Conservation (phyloP, 2,329 filamentous ascomycete genomes). For the Fusarium abutilonis region DNA sequence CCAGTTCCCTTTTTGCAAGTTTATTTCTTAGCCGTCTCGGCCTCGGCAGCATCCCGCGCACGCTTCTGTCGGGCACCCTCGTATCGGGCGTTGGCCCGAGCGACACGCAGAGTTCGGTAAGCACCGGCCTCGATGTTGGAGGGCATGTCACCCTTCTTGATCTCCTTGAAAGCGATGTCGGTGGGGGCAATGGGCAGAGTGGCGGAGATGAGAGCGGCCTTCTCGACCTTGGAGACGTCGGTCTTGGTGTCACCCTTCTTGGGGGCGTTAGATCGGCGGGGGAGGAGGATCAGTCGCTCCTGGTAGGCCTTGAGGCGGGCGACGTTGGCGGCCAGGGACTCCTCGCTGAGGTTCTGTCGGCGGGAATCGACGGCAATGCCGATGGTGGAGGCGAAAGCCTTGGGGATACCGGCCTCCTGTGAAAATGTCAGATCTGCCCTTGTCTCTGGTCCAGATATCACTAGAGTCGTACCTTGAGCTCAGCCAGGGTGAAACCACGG, state of each 20-base stretch:
- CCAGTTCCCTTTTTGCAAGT: slow-evolving; percentile 54
- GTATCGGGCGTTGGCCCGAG: slow-evolving; percentile 84
- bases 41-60: slow-evolving; percentile 85
- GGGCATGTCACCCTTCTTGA: slow-evolving; percentile 85
- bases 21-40: slow-evolving; percentile 88
- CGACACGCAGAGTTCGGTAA: slow-evolving; percentile 84
- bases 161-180: slow-evolving; percentile 72
- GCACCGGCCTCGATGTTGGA: slow-evolving; percentile 81
- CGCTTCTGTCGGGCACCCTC: slow-evolving; percentile 92
- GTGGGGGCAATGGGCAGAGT: slow-evolving; percentile 78
- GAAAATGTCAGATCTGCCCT: slow-evolving; percentile 48
- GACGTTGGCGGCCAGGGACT: slow-evolving; percentile 94
- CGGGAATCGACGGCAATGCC: slow-evolving; percentile 97
- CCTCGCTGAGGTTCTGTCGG: slow-evolving; percentile 96
- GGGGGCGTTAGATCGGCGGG: slow-evolving; percentile 90
- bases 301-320: slow-evolving; percentile 98
- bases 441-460: background rate
- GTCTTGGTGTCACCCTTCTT: slow-evolving; percentile 94
- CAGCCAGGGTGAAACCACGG: slow-evolving; percentile 95
- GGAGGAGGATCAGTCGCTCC: slow-evolving; percentile 96
- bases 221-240: slow-evolving; percentile 75
- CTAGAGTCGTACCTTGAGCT: slow-evolving; percentile 84
- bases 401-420: slow-evolving; percentile 93
- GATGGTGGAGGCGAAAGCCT: slow-evolving; percentile 93
- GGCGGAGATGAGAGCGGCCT: slow-evolving; percentile 58